Evolutionary conservation across 2,329 filamentous ascomycete species (phyloP), one percentile per base, ranked within the genome.

Genomic region (Pleurostoma richardsiae): DNA sequence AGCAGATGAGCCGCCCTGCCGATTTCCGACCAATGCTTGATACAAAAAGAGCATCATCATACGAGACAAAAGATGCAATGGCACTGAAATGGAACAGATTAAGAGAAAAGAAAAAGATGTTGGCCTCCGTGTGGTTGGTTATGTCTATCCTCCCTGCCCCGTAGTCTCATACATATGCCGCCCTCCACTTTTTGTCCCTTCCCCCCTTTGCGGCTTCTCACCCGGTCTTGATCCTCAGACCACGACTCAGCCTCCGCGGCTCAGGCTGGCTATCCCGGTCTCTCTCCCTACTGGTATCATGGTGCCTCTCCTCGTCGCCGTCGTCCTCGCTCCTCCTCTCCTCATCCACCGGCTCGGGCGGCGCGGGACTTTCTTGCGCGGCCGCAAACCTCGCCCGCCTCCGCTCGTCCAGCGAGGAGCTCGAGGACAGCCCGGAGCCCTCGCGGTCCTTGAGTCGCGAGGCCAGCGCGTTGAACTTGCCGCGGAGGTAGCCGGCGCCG

Each of bases 381-480:
- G 50, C 50, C 50, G 33, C 8, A n/a, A 36, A 50, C 28, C 50
- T 44, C 30, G 48, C 47, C 39, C 47, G 47, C 29, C 45, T 42
- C 19, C 44, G 48, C 55, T 54, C 39, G 50, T 46, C 29, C 53
- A 55, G 42, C 60, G 48, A 19, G 30, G 39, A 33, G 38, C 42
- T 33, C 8, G 44, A 29, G 19, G 45, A 39, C 29, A 38, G 30
- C 6, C 26, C 10, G n/a, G 39, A 31, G 26, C 38, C 33, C 11
- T 44, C 39, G 43, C 45, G 31, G 28, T 44, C 42, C 6, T 28
- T 60, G 43, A 60, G 53, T 31, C 53, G 49, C 26, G 54, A 56
- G 3, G 57, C 52, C 5, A 61, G 44, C 1, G 59, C 59, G 28
- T 45, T 56, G 10, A 61, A 52, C 47, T 53, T 54, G 40, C 56